Evolutionary conservation across 805 yeast species (phyloP).

Genomic region (Lipomyces starkeyi): DNA sequence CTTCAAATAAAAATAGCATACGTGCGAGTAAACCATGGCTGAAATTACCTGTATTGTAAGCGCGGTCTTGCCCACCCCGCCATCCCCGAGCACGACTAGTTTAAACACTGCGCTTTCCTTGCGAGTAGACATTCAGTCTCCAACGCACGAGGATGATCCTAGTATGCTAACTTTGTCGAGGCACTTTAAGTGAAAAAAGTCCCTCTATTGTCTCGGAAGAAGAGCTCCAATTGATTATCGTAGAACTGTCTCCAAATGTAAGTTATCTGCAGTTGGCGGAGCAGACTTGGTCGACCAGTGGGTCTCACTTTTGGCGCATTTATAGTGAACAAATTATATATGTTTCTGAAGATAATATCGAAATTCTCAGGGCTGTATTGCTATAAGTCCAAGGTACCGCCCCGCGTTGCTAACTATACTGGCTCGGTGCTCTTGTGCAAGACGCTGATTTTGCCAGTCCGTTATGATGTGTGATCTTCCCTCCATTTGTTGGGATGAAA

Average conservation of each 20-base stretch:
- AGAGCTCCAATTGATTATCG: not conserved
- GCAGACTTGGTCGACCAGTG: not conserved
- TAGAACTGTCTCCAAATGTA: not conserved
- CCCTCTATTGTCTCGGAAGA: too few relatives aligned
- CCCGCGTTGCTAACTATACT: not conserved
- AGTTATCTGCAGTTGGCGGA: not conserved
- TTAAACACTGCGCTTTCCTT: constrained; percentile 42
- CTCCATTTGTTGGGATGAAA: not conserved
- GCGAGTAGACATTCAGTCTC: constrained; percentile 9
- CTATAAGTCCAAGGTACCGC: not conserved
- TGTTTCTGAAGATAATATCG: not conserved
- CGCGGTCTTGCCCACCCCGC: constrained; percentile 96
- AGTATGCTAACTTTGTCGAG: not conserved
- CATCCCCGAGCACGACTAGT: constrained; percentile 91
- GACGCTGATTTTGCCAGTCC: too few relatives aligned
- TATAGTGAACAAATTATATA: not conserved
- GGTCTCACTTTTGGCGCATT: constrained; percentile 1
- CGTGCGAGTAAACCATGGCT: not conserved
- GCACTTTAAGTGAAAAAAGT: not conserved
- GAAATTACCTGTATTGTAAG: constrained; percentile 55
- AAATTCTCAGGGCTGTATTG: too few relatives aligned
- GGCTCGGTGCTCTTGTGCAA: not conserved
- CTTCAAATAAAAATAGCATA: not conserved
- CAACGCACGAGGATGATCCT: not conserved
- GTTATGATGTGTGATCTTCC: not conserved